Evolutionary conservation across 352 stramenopile species (phyloP), one percentile per base, ranked within the genome.

Genomic region (Blastocystis sp.): DNA sequence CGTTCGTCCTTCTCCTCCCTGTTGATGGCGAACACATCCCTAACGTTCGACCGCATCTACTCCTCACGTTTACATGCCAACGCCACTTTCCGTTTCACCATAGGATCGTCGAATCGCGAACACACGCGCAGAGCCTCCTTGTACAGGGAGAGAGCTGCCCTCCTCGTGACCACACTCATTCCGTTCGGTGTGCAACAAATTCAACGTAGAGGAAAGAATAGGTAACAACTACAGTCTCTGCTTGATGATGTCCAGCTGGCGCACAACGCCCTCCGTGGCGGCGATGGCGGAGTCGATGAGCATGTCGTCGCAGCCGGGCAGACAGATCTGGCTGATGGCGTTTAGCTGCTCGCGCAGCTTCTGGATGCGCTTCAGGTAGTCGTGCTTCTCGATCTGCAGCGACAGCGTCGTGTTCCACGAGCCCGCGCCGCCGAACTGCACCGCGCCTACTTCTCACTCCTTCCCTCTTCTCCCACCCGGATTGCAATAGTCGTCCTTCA

Each of bases 351-450:
- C 62, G 45, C 76, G 62, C 40, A 87, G 43, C 43, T 56, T 43
- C 48, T 87, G 62, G 40, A 87, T 87, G 14, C 76, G 62, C 62
- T 74, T 76, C 65, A 87, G 48, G 45, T 87, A 87, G 38, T 69
- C 62, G 48, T 86, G 76, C 43, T 76, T 76, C 62, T 86, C 76
- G 48, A 88, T 78, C 38, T 89, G 74, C n/a, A 88, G 43, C 34
- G 82, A 88, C 67, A 78, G 67, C 21, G 67, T 78, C 23, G 67
- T 78, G 52, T 78, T 78, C 67, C 67, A 78, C n/a, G 38, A 61
- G 14, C 67, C 67, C 28, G 67, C 67, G 2, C 67, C 67, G 21
- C 67, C 67, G 28, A 34, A 34, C 28, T 34, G 28, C 28, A 34
- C 28, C 28, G 28, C 28, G 28, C 28, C 28, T 34, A 34, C 28